Evolutionary conservation across 2,329 filamentous ascomycete genomes (phyloP).

Genomic region (Curvularia spicifera): DNA sequence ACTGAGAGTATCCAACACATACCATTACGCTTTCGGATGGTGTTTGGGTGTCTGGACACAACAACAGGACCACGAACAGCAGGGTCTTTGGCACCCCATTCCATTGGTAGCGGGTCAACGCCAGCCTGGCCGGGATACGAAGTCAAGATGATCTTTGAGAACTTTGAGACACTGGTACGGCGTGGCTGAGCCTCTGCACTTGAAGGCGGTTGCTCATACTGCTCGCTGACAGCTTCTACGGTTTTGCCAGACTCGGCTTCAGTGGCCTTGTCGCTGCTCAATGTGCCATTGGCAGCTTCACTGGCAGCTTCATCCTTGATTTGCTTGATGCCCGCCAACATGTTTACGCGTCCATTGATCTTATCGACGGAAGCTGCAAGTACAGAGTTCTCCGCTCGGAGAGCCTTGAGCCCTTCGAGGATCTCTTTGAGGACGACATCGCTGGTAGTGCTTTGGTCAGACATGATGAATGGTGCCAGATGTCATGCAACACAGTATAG

Average conservation of each 20-base stretch:
- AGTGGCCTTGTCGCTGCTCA: constrained; percentile 38
- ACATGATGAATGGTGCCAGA: constrained; percentile 32
- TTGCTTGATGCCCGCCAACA: constrained; percentile 64
- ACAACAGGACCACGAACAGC: constrained; percentile 82
- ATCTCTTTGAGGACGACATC: constrained; percentile 61
- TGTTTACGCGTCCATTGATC: constrained; percentile 67
- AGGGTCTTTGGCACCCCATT: constrained; percentile 84
- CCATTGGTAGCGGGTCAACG: constrained; percentile 86
- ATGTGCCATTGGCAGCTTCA: constrained; percentile 31
- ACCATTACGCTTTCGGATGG: constrained; percentile 83
- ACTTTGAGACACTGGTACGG: constrained; percentile 55
- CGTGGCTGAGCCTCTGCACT: constrained; percentile 44
- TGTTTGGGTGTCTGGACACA: constrained; percentile 76
- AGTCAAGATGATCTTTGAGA: constrained; percentile 71
- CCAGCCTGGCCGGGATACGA: constrained; percentile 95
- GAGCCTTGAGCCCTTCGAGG: constrained; percentile 60
- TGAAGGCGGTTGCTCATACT: constrained; percentile 48
- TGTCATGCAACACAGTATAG: constrained; percentile 2
- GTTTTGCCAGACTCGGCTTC: constrained; percentile 43
- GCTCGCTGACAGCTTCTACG: constrained; percentile 49
- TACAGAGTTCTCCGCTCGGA: constrained; percentile 63
- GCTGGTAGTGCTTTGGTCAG: constrained; percentile 38
- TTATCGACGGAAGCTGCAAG: constrained; percentile 64
- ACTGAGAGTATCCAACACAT: constrained; percentile 25
- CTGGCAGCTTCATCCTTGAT: constrained; percentile 57